Conservation (phyloP, 2,329 filamentous ascomycete genomes). For the Hymenoscyphus scutula region DNA sequence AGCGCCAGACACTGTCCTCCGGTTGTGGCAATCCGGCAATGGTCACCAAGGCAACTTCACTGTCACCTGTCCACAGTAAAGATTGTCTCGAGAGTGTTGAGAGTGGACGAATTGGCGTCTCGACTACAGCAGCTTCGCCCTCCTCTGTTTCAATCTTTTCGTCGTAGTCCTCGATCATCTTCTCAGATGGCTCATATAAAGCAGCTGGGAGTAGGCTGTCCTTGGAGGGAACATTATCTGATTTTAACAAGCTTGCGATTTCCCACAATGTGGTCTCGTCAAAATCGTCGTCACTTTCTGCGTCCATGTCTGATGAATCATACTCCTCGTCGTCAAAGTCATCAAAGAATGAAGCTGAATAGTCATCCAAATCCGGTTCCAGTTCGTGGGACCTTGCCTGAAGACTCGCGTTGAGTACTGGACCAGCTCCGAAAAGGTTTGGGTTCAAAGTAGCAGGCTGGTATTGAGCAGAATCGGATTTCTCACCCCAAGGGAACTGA, state of each 20-base stretch:
- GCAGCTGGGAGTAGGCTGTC: slow-evolving; percentile 46
- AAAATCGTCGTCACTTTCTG: slow-evolving; percentile 42
- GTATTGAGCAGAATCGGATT: slow-evolving; percentile 52
- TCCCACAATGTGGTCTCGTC: slow-evolving; percentile 63
- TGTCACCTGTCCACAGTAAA: slow-evolving; percentile 22
- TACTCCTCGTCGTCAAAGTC: slow-evolving; percentile 55
- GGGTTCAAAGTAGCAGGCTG: slow-evolving; percentile 40
- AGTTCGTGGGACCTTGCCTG: slow-evolving; percentile 30
- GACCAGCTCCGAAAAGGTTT: slow-evolving; percentile 18
- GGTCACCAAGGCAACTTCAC: background rate
- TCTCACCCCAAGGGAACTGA: slow-evolving; percentile 65
- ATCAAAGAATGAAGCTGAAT: slow-evolving; percentile 53
- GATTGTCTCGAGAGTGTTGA: slow-evolving; percentile 13
- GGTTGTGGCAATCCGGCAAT: slow-evolving; percentile 27
- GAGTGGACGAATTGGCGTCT: slow-evolving; percentile 27
- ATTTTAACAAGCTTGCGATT: slow-evolving; percentile 58
- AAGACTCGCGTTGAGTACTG: slow-evolving; percentile 26
- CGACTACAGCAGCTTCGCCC: slow-evolving; percentile 14
- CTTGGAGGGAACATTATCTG: slow-evolving; percentile 50
- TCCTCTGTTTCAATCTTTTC: slow-evolving; percentile 23
- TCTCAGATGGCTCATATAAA: background rate
- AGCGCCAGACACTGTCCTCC: slow-evolving; percentile 23
- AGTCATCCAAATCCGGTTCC: slow-evolving; percentile 27
- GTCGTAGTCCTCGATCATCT: slow-evolving; percentile 28
- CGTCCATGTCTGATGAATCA: slow-evolving; percentile 35